Base-by-base conservation (phyloP, 768 basidiomycete genomes). In the Naganishia friedmannii region DNA sequence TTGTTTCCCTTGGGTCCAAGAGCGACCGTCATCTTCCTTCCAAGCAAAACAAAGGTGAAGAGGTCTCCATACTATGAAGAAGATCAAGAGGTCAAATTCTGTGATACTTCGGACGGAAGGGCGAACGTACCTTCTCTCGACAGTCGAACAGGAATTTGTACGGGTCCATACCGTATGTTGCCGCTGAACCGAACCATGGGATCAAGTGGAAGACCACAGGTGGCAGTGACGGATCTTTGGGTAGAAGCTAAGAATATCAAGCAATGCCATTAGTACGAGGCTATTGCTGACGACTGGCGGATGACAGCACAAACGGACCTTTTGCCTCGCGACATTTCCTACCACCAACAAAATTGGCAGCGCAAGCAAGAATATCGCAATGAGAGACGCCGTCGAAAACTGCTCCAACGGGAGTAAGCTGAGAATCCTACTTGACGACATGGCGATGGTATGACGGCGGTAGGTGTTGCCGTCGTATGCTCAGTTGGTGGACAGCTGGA, bases 1-100 rank as follows among this genome's bases (percentile, higher is more conserved):
- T 98, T 93, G 82, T 90, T 95, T 26, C 96, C 96, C 79, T 90
- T 90, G 26, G 92, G 84, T 42, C 93, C 91, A 26, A 98, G 85
- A 2, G 92, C 88, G 65, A 94, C 93, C 1, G 95, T 98, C 74
- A 97, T 87, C 65, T 87, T 88, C 71, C 92, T 88, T 48, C 96
- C 96, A 67, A 97, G 82, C 9, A 99, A 83, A 51, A 93, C 84
- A 82, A 96, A 98, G 0, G 94, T 94, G 84, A 98, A 99, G n/a
- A 98, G 88, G 72, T 96, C 86, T 68, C 96, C 96, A 76, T 98
- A 89, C 96, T 99, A 53, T 37, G 26, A 51, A 28, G 69, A 12
- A 26, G 8, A 63, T 46, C 42, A 60, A 0, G 21, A n/a, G 10
- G 31, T 56, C 39, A 60, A 46, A 65, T 53, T 42, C 53, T 12